Evolutionary conservation across 257 asterid species (phyloP), one percentile per base, ranked within the genome.

Genomic region (Nicotiana benthamiana): DNA sequence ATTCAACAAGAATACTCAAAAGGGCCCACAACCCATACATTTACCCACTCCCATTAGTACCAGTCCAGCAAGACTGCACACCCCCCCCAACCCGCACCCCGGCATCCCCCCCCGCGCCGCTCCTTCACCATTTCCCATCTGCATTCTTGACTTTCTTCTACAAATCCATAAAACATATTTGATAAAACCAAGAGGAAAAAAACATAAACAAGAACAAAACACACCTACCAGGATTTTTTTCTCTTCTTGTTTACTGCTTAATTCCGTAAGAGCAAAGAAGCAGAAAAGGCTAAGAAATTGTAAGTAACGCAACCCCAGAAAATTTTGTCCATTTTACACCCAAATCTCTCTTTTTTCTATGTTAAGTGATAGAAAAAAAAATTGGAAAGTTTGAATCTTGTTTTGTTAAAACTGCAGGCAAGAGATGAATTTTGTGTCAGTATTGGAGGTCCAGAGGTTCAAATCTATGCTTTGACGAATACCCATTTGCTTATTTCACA

Each of bases 391-490:
- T 48, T 51, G 54, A 51, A 51, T 51, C 54, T 51, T 3, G n/a
- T n/a, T 56, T 6, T 1, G 63, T 12, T 22, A 24, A 72, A 72
- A 46, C 13, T 72, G 78, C 78, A 72, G 78, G 78, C 46, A 74
- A 22, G 34, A 46, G 43, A 74, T 74, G 40, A 24, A 74, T 24
- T 48, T 74, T 3, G 22, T 48, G 17, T 12, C 54, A 51, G 54
- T 51, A 51, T 12, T 51, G 54, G 75, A 34, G 75, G 46, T 62
- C 28, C 75, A 24, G 81, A 79, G 46, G 27, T 62, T 79, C 16
- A 79, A 79, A 79, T 79, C 30, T 27, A 79, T 79, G 82, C 62
- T 34, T 62, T 79, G 75, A 79, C 59, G 51, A 79, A 62, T 62
- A 20, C 62, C 81, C 70, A 81, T 81, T 80, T 60, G 48, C 26